Conservation (phyloP, 2,329 filamentous ascomycete genomes). For the Penicillium sp. region DNA sequence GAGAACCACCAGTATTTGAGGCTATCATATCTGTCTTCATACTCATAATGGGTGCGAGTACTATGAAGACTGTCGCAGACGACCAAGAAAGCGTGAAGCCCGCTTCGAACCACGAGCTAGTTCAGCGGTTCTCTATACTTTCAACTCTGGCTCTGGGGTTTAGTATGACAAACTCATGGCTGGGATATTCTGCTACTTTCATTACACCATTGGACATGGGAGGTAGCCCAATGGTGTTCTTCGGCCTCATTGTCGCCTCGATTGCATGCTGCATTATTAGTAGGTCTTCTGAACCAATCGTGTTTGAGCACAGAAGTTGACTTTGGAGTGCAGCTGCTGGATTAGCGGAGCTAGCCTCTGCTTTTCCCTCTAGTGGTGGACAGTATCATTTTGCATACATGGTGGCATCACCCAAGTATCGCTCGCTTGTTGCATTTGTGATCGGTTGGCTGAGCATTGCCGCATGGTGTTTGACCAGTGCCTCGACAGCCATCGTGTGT, state of each 20-base stretch:
- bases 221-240: conserved; percentile 26
- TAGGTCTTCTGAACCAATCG: background rate
- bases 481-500: conserved; percentile 21
- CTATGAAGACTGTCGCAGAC: background rate
- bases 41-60: background rate
- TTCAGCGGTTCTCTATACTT: conserved; percentile 10
- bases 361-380: conserved; percentile 26
- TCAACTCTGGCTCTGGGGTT: conserved; percentile 28
- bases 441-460: conserved; percentile 28
- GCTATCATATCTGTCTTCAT: background rate
- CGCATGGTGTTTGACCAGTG: conserved; percentile 23
- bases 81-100: background rate
- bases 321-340: conserved; percentile 8
- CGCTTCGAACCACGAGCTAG: background rate
- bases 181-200: conserved; percentile 27
- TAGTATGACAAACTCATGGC: conserved; percentile 34
- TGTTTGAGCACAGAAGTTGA: background rate
- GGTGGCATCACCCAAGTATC: conserved; percentile 12
- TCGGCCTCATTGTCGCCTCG: conserved; percentile 22
- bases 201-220: conserved; percentile 22
- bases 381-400: conserved; percentile 37
- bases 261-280: conserved; percentile 25
- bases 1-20: background rate
- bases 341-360: conserved; percentile 28
- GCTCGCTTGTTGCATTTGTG: conserved; percentile 19